A percentile compares a stretch with the other conserved stretches of the same genome.
These are phyloP conservation scores for Candida morakotiae DNA, from an alignment of 805 yeast species.

Conservation along the genomic window DNA sequence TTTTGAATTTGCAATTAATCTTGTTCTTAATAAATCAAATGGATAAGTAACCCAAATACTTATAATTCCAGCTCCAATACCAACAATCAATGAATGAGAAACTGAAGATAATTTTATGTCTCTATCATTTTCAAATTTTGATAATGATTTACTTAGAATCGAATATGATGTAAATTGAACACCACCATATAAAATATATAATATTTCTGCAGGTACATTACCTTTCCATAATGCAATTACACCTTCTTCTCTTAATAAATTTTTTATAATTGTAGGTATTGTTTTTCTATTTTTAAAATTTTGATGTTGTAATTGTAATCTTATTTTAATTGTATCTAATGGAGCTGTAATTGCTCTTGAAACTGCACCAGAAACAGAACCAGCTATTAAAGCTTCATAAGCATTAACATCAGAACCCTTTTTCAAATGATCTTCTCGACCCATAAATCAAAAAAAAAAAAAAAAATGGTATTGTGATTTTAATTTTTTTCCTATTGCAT, in stretches of 20 bases:
- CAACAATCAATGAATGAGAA: slow-evolving; percentile 53
- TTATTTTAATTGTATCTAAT: slow-evolving; percentile 70
- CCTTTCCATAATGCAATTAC: slow-evolving; percentile 89
- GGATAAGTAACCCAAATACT: slow-evolving; percentile 83
- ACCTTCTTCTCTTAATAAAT: slow-evolving; percentile 62
- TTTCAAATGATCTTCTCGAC: slow-evolving; percentile 40
- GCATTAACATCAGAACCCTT: slow-evolving; percentile 52
- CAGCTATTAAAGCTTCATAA: slow-evolving; percentile 57
- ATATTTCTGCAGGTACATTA: slow-evolving; percentile 82
- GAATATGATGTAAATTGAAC: slow-evolving; percentile 76
- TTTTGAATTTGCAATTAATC: slow-evolving; percentile 65
- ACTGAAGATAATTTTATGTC: slow-evolving; percentile 26
- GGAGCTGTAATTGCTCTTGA: slow-evolving; percentile 70
- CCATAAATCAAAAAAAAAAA: neutral
- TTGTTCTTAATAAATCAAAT: slow-evolving; percentile 81
- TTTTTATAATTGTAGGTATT: slow-evolving; percentile 30
- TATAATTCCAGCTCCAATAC: slow-evolving; percentile 70
- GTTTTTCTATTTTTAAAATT: slow-evolving; percentile 20
- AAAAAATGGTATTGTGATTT: no score
- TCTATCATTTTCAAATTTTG: slow-evolving; percentile 19
- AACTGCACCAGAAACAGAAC: slow-evolving; percentile 64
- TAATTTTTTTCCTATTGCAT: no score
- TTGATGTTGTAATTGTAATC: slow-evolving; percentile 57
- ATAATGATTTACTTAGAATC: slow-evolving; percentile 43
- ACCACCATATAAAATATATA: slow-evolving; percentile 84